Evolutionary conservation across 257 asterid genomes (phyloP), one percentile per base, ranked within the genome.

Genomic region (Petunia axillaris): DNA sequence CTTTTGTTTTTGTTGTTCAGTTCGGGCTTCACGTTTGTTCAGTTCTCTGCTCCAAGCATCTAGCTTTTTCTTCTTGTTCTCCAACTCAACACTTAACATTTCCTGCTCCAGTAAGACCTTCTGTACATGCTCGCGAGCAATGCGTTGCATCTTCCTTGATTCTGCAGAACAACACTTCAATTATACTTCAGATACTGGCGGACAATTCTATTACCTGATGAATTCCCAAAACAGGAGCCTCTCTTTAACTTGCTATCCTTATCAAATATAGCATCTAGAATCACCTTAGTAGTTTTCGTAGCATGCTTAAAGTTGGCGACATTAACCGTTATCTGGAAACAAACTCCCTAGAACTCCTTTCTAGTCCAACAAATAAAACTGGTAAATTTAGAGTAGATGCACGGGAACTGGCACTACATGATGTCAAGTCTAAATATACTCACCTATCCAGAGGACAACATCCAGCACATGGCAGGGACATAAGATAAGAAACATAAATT

Each of bases 31-130:
- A 62, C 97, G 93, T 76, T 85, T 89, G 79, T 92, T 90, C 87
- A 95, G 84, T 79, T 95, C 98, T 87, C 85, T 93, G 84, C 90
- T 84, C 99, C 97, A 90, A 3, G 88, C 68, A 84, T 92, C 97
- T 46, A 95, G 97, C 25, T 91, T 76, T 76, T 44, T 85, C 81
- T 89, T 91, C 88, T 90, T 93, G 73, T 63, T 87, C 84, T 92
- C 97, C 89, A 95, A 84, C 84, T 90, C 93, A 15, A 73, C 0
- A 82, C 89, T 91, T 82, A 92, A 82, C 85, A 81, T 86, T 85
- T 93, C 98, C 74, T 90, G 97, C 78, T 95, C 98, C 37, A 90
- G 86, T 62, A 92, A 77, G 81, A 93, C 89, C 85, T 88, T 89
- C 85, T 84, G 86, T 46, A 93, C 87, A 78, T 86, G 96, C 83